These are phyloP conservation scores for Erucastrum elatum DNA, from an alignment of 345 rosid species.

Conservation along the genomic window DNA sequence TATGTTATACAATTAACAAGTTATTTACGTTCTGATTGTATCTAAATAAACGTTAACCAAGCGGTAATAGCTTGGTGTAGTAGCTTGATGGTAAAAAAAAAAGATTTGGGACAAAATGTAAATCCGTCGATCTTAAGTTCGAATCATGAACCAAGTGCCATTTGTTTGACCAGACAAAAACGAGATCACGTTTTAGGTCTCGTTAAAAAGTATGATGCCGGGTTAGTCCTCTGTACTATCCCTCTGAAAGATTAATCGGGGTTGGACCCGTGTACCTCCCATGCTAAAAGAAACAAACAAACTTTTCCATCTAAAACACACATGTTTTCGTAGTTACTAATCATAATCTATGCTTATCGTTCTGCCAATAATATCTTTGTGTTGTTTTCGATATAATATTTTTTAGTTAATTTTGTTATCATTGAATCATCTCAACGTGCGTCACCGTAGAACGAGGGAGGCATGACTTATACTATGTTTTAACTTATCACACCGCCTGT, in stretches of 20 bases:
- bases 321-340: slow-evolving; percentile 1
- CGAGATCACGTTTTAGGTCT: too few species aligned
- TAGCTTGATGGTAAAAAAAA: too few species aligned
- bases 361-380: background rate
- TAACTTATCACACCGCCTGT: slow-evolving; percentile 12
- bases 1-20: background rate
- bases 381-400: background rate
- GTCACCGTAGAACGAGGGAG: slow-evolving; percentile 34
- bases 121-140: too few species aligned
- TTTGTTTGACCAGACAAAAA: too few species aligned
- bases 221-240: too few species aligned
- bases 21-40: background rate
- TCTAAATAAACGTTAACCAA: background rate
- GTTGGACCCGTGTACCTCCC: too few species aligned
- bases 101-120: too few species aligned
- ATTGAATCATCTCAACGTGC: slow-evolving; percentile 23
- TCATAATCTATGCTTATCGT: slow-evolving; percentile 1
- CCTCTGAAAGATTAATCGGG: too few species aligned
- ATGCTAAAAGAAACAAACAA: background rate
- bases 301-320: slow-evolving; percentile 13
- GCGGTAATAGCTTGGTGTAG: too few species aligned
- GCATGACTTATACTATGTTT: slow-evolving; percentile 27
- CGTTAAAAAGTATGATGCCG: too few species aligned
- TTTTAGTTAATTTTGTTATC: background rate
- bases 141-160: too few species aligned